A percentile compares a stretch with the other conserved stretches of the same genome.
Conservation (phyloP, 75 land plant species). For the Chamaecyparis obtusa region DNA sequence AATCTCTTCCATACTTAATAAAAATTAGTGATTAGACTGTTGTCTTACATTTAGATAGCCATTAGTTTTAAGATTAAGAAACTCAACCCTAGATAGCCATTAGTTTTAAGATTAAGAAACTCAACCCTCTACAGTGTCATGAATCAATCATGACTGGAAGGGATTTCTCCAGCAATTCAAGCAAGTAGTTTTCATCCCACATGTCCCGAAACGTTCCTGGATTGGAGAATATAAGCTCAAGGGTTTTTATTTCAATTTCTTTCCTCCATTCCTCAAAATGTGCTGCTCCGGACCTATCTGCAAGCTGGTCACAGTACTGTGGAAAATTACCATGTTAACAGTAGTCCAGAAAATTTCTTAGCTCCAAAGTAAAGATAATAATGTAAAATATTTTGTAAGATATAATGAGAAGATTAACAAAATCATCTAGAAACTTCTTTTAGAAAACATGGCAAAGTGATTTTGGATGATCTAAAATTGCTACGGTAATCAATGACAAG, state of each 20-base stretch:
- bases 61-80: background rate
- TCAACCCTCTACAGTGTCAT: background rate
- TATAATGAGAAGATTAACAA: background rate
- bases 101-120: background rate
- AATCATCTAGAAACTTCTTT: background rate
- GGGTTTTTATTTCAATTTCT: background rate
- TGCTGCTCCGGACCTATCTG: background rate
- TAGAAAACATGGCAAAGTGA: background rate
- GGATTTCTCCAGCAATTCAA: background rate
- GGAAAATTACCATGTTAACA: background rate
- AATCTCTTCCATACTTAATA: no score
- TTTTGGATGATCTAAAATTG: background rate
- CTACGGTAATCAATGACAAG: background rate
- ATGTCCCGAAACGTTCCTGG: background rate
- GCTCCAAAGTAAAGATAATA: background rate
- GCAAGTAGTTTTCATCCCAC: background rate
- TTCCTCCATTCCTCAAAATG: conserved; percentile 4
- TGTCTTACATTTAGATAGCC: background rate
- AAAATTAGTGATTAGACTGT: background rate
- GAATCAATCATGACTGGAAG: background rate
- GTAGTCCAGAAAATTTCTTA: background rate
- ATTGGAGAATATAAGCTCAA: background rate
- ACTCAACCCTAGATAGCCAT: background rate
- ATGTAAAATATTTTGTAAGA: background rate
- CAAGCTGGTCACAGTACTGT: conserved; percentile 1